These are phyloP conservation scores for Kodamaea lidongshanica DNA, from an alignment of 805 yeast species.

Conservation along the genomic window DNA sequence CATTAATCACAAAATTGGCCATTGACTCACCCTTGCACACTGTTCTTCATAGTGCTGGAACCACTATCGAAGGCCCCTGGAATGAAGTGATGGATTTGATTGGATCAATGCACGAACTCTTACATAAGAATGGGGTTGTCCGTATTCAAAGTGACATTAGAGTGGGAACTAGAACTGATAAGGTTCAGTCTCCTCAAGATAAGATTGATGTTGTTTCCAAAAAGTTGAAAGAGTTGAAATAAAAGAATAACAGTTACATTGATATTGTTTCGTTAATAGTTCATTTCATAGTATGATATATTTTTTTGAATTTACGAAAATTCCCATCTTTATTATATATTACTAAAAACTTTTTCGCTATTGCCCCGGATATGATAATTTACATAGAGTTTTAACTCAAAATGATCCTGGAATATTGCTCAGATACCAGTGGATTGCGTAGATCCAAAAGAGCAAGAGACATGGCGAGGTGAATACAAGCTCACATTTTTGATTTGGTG, in stretches of 20 bases:
- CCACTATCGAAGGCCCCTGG: slow-evolving; percentile 93
- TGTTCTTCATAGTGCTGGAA: slow-evolving; percentile 85
- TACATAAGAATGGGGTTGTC: slow-evolving; percentile 66
- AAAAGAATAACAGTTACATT: too few relatives aligned
- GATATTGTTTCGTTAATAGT: neutral
- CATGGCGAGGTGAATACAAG: too few relatives aligned
- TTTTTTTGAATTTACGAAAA: too few relatives aligned
- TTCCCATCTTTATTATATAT: too few relatives aligned
- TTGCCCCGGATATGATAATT: too few relatives aligned
- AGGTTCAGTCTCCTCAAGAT: slow-evolving; percentile 64
- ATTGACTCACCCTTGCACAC: slow-evolving; percentile 57
- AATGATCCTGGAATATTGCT: too few relatives aligned
- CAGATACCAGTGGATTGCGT: too few relatives aligned
- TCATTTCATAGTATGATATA: too few relatives aligned
- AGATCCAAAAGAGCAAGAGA: too few relatives aligned
- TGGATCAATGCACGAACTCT: slow-evolving; percentile 67
- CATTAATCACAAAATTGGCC: slow-evolving; percentile 60
- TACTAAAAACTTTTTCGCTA: too few relatives aligned
- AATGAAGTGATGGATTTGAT: slow-evolving; percentile 73
- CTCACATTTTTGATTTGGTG: too few relatives aligned
- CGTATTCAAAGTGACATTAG: slow-evolving; percentile 83
- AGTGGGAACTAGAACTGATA: slow-evolving; percentile 80
- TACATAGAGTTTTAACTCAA: too few relatives aligned
- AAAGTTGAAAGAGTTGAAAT: slow-evolving; percentile 30
- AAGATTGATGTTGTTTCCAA: slow-evolving; percentile 60